Evolutionary conservation across 2,329 filamentous ascomycete species (phyloP).

Genomic region (Colletotrichum lindemuthianum): DNA sequence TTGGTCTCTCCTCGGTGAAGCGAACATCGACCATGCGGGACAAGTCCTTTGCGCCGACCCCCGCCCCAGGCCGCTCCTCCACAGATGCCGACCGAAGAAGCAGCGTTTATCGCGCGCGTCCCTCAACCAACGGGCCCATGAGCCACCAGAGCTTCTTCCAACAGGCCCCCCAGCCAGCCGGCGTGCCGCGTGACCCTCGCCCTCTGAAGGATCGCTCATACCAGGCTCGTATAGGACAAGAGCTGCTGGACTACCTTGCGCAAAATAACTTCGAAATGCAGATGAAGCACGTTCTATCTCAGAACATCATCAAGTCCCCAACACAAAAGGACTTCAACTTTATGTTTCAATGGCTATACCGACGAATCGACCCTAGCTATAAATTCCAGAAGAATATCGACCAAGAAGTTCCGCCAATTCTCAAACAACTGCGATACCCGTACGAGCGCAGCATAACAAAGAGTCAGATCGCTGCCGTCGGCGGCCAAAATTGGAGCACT

Average conservation of each 20-base stretch:
- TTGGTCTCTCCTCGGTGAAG: constrained; percentile 85
- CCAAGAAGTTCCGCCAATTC: constrained; percentile 89
- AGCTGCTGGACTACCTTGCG: constrained; percentile 90
- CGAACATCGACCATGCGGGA: constrained; percentile 79
- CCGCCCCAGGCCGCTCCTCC: constrained; percentile 55
- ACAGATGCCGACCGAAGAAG: constrained; percentile 74
- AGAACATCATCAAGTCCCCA: constrained; percentile 90
- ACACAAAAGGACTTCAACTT: constrained; percentile 98
- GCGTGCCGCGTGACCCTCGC: constrained; percentile 86
- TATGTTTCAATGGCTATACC: constrained; percentile 98
- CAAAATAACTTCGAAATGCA: constrained; percentile 98
- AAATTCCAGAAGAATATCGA: constrained; percentile 95
- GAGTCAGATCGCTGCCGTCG: constrained; percentile 92
- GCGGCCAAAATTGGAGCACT: constrained; percentile 95
- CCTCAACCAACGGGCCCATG: constrained; percentile 73
- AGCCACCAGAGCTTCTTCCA: constrained; percentile 95
- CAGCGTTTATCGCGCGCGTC: constrained; percentile 80
- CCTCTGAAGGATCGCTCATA: constrained; percentile 84
- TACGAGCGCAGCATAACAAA: constrained; percentile 97
- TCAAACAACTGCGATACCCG: constrained; percentile 94
- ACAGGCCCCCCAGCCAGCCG: constrained; percentile 82
- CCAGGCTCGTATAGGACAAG: constrained; percentile 84
- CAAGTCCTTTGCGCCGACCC: constrained; percentile 55
- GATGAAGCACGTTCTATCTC: constrained; percentile 92
- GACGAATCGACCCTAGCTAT: constrained; percentile 93